Evolutionary conservation across 352 stramenopile genomes (phyloP), one percentile per base, ranked within the genome.

Genomic region (Pythium insidiosum): DNA sequence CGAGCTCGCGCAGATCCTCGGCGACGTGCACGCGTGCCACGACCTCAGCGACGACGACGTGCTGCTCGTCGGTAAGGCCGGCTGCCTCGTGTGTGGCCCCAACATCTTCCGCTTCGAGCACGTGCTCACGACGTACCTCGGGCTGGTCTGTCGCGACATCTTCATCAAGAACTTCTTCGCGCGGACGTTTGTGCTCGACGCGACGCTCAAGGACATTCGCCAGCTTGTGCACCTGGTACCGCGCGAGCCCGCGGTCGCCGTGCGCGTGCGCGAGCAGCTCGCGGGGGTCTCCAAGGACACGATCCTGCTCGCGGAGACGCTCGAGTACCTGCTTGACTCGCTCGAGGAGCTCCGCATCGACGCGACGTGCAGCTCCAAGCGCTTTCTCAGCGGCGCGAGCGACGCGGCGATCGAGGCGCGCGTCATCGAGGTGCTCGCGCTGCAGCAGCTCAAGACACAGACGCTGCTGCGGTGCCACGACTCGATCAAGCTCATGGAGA

Each of bases 161-260:
- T 99, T 99, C 51, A 82, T 98, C 53, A 88, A 97, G 57, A 98
- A 98, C 53, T 98, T 97, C 59, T 98, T 98, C 43, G 93, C 92
- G 9, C 74, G 95, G 12, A 89, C 97, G 18, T 98, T 97, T 59
- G 95, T 99, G 42, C 63, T 98, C 10, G 94, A 94, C 41, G 94
- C 96, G 35, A 95, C 96, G 28, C 83, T 99, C 50, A 95, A 97
- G 48, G 84, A 94, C n/a, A 95, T 97, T 16, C 83, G 91, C 20
- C 56, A 80, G 25, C 73, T 97, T 16, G 88, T 98, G 35, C 87
- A 96, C 33, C 62, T 68, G 3, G 77, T 93, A 9, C 63, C 91
- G 34, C 67, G 66, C 0, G 88, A 98, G 54, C 94, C 92, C 5
- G 86, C 70, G 4, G 74, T 73, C 13, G 74, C 94, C 7, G 57